Evolutionary conservation across 768 basidiomycete species (phyloP), one percentile per base, ranked within the genome.

Genomic region (Paxillus rubicundulus): DNA sequence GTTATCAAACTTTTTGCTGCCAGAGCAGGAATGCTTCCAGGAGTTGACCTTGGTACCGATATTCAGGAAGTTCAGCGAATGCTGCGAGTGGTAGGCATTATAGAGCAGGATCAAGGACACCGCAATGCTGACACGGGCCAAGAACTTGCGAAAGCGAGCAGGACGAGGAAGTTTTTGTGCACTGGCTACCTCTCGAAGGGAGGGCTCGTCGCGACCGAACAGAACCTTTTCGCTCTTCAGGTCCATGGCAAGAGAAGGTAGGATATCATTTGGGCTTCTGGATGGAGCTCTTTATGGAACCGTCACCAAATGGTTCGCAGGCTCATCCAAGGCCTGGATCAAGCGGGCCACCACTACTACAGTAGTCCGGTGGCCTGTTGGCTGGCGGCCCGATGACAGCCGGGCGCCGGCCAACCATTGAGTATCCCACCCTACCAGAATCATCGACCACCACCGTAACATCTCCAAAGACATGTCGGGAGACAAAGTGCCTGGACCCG

Each of bases 81-180:
- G 41, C 33, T 47, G 53, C 17, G 34, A 51, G 41, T 14, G 41
- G 28, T 30, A 55, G 16, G 36, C 37, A 3, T 44, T 6, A 20
- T 56, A 62, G n/a, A 67, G 32, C 28, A 58, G 43, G 40, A 56
- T 47, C 8, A 53, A 14, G 14, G 47, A 43, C 10, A 59, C 37
- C 3, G 48, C 55, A 12, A 51, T 12, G 14, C 49, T 57, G 8
- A 47, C 46, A 40, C 47, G 33, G 18, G 52, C 34, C 21, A 57
- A 32, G 13, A 55, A 12, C 36, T 18, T 54, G 33, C 48, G 49
- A 30, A 55, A 46, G 43, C 39, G 42, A 6, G 38, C n/a, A 12
- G 37, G 42, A 32, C 37, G 45, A 44, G 39, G 32, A 17, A 42
- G 42, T 28, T 20, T 52, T 5, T 5, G 49, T 0, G 47, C 20